Percentiles rank a stretch among this genome's conserved stretches.
Conservation (phyloP, 192 early-diverging fungal genomes). For the Haplosporangium gracile region DNA sequence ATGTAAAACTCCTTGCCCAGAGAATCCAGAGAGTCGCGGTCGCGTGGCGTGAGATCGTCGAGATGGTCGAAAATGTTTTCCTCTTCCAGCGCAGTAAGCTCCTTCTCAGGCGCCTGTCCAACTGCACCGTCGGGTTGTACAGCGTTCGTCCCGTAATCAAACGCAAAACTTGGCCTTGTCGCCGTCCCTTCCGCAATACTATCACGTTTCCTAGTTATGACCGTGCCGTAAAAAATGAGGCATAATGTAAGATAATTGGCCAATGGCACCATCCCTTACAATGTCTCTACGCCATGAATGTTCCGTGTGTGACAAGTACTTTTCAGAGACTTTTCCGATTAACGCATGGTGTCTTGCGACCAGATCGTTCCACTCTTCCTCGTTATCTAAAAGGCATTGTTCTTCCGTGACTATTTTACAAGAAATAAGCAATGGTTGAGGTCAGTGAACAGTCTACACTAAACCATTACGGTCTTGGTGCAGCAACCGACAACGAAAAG, state of each 20-base stretch:
- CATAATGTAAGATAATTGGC: background rate
- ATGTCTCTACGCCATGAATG: background rate
- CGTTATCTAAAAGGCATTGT: conserved; percentile 41
- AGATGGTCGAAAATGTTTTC: conserved; percentile 51
- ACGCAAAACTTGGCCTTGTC: conserved; percentile 9
- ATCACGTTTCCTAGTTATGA: background rate
- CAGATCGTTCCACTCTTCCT: conserved; percentile 55
- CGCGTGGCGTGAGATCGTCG: conserved; percentile 20
- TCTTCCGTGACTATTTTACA: conserved; percentile 38
- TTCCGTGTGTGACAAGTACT: background rate
- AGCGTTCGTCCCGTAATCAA: conserved; percentile 34
- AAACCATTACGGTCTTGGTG: too few relatives aligned
- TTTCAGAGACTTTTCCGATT: conserved; percentile 39
- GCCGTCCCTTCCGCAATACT: background rate
- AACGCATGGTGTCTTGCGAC: conserved; percentile 44
- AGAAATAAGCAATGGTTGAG: background rate
- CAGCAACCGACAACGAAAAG: background rate
- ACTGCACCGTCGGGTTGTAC: conserved; percentile 4
- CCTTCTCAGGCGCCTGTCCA: background rate
- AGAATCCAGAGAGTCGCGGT: conserved; percentile 25
- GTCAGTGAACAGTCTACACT: background rate
- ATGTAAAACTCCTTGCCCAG: conserved; percentile 27
- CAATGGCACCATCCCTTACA: background rate
- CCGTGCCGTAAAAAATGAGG: background rate
- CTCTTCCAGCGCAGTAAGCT: conserved; percentile 31